Evolutionary conservation across 2,329 filamentous ascomycete genomes (phyloP).

Genomic region (Fusarium lyarnte): DNA sequence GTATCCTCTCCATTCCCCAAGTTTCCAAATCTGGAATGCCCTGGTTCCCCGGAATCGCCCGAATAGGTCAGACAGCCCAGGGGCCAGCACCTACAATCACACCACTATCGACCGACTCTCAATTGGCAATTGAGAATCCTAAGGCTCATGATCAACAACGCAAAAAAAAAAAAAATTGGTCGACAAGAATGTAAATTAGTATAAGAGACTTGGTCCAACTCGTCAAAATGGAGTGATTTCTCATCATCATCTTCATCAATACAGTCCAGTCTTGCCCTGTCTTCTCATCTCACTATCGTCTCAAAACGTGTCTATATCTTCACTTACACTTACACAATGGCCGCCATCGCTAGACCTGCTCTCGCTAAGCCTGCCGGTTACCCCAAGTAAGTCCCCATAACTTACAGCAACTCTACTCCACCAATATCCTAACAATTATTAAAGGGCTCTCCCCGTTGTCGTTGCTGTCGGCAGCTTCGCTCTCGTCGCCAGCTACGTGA

Average conservation of each 20-base stretch:
- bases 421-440: neutral
- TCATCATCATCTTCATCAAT: neutral
- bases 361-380: conserved; percentile 16
- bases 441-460: conserved; percentile 31
- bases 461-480: conserved; percentile 36
- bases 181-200: neutral
- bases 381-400: conserved; percentile 27
- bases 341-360: conserved; percentile 16
- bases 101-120: conserved; percentile 38
- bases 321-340: conserved; percentile 36
- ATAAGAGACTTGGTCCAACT: conserved; percentile 26
- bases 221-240: conserved; percentile 23
- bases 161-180: neutral
- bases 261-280: neutral
- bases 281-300: neutral
- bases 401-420: neutral
- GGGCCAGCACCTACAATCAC: conserved; percentile 27
- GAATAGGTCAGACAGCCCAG: conserved; percentile 38
- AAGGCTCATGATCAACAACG: conserved; percentile 12
- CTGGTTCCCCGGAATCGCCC: conserved; percentile 34
- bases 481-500: conserved; percentile 47
- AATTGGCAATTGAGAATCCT: conserved; percentile 22
- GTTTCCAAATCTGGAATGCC: conserved; percentile 4
- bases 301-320: neutral
- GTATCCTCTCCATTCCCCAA: neutral